These are phyloP conservation scores for Hymenoscyphus linearis DNA, from an alignment of 2,329 filamentous ascomycete genomes.

Conservation along the genomic window DNA sequence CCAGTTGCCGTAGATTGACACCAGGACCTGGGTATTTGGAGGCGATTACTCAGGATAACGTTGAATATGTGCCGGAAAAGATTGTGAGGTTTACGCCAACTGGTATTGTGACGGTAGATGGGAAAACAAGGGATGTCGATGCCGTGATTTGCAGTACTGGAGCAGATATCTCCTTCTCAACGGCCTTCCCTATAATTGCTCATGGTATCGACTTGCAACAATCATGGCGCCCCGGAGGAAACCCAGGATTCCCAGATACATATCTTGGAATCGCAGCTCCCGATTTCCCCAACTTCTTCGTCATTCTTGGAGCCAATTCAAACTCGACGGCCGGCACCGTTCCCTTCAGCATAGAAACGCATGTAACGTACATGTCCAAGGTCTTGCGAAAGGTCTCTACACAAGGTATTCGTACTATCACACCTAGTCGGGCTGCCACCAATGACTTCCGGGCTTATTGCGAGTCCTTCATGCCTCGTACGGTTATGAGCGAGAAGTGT, in stretches of 20 bases:
- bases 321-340: conserved; percentile 40
- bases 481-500: conserved; percentile 55
- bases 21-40: conserved; percentile 64
- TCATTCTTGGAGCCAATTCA: conserved; percentile 56
- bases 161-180: conserved; percentile 51
- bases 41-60: conserved; percentile 53
- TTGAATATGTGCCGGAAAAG: conserved; percentile 49
- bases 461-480: conserved; percentile 48
- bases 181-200: conserved; percentile 50
- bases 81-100: conserved; percentile 54
- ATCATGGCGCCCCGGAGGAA: not conserved
- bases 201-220: conserved; percentile 48
- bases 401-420: conserved; percentile 59
- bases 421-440: conserved; percentile 49
- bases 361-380: conserved; percentile 60
- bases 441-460: conserved; percentile 48
- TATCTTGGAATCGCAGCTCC: conserved; percentile 57
- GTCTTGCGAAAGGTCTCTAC: conserved; percentile 59
- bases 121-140: conserved; percentile 50
- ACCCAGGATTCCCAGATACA: conserved; percentile 45
- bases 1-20: conserved; percentile 59
- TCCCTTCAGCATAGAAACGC: conserved; percentile 59
- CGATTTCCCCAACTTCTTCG: conserved; percentile 62
- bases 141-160: conserved; percentile 64
- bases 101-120: conserved; percentile 55